Base-by-base conservation (phyloP, 306 rosid species). In the Gynostemma pentaphyllum region DNA sequence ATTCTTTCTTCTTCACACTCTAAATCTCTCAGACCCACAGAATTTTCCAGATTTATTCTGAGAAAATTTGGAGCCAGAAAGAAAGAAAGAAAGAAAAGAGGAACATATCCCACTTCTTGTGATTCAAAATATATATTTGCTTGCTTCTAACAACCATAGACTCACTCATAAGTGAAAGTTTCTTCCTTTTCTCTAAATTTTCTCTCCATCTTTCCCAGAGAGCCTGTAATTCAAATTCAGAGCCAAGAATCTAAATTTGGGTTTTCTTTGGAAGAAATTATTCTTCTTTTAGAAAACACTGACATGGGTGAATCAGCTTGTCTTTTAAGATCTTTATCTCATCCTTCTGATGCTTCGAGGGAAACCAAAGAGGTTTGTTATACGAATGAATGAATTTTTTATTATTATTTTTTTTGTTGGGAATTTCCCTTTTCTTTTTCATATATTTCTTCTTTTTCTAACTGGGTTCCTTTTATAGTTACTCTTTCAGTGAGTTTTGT, bases 321-420 rank as follows among this genome's bases (percentile, higher is more conserved):
- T 55, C 84, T 92, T 21, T 62, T 72, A 28, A 81, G 87, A 50
- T 83, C 98, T 14, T 74, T 85, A 65, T 87, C 86, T 26, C 72
- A 69, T 59, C 84, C 89, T 27, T 64, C 80, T 18, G 81, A 75
- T 28, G 47, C 67, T 78, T 75, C 85, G 11, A 26, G 66, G 62
- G 76, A 48, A 51, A 34, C 82, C 14, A 72, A 71, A 64, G 81
- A 84, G 84, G 99, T 88, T 10, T 65, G 79, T 60, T 10, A 8
- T 10, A 9, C 9, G 49, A 67, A n/a, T n/a, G n/a, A 39, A 29
- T 30, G 13, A 0, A n/a, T n/a, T n/a, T n/a, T n/a, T n/a, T n/a
- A n/a, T n/a, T n/a, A n/a, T n/a, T n/a, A n/a, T n/a, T n/a, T n/a
- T n/a, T n/a, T n/a, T n/a, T n/a, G n/a, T n/a, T n/a, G n/a, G n/a